These are phyloP conservation scores for Erodium maritimum DNA, from an alignment of 345 rosid genomes.

Conservation along the genomic window DNA sequence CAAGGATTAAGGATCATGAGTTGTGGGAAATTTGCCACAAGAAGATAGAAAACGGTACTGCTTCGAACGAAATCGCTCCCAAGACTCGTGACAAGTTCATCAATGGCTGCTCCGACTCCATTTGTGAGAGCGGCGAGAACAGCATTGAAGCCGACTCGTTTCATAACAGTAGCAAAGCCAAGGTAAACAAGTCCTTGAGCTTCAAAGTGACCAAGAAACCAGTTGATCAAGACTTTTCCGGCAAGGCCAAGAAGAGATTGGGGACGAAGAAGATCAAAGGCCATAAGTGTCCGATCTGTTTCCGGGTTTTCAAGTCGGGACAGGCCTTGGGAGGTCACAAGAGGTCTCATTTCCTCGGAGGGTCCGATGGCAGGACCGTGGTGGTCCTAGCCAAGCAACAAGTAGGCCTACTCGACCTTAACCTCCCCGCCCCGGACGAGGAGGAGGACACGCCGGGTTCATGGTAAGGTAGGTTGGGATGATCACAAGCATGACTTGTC, in stretches of 20 bases:
- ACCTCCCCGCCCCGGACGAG: slow-evolving; percentile 71
- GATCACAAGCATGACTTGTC: no score
- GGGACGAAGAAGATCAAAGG: slow-evolving; percentile 40
- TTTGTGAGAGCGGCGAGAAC: slow-evolving; percentile 33
- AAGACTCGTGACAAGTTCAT: no score
- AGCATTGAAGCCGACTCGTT: slow-evolving; percentile 38
- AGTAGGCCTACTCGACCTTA: slow-evolving; percentile 53
- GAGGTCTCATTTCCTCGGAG: slow-evolving; percentile 84
- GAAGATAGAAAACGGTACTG: slow-evolving; percentile 22
- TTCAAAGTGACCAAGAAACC: background rate
- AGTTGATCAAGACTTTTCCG: no score
- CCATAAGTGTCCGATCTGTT: slow-evolving; percentile 88
- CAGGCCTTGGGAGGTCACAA: slow-evolving; percentile 97
- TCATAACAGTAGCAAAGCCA: background rate
- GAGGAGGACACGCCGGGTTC: slow-evolving; percentile 27
- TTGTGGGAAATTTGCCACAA: slow-evolving; percentile 21
- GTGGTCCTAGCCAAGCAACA: slow-evolving; percentile 33
- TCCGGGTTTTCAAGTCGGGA: slow-evolving; percentile 74
- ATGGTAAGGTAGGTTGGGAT: slow-evolving; percentile 19
- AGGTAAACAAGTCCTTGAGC: background rate
- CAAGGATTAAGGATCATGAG: slow-evolving; percentile 8
- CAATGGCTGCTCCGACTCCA: no score
- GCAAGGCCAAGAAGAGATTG: slow-evolving; percentile 16
- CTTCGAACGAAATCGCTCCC: slow-evolving; percentile 16
- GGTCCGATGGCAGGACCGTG: slow-evolving; percentile 39